Base-by-base conservation (phyloP, 495 filamentous ascomycete species). In the Aspergillus haitiensis region DNA sequence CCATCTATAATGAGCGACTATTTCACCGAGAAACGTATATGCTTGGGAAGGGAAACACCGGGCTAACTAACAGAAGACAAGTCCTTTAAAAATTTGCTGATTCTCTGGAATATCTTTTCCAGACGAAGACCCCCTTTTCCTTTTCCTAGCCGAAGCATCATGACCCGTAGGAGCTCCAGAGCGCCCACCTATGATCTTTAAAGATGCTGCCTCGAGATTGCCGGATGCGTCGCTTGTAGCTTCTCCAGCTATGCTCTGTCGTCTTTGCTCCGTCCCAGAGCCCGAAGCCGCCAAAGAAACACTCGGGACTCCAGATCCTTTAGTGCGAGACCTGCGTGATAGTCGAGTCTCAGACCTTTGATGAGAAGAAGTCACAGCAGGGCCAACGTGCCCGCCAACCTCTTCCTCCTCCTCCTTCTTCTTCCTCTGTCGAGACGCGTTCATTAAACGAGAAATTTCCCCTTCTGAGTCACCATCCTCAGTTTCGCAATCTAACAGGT, bases 11-110 rank as follows among this genome's bases (percentile, higher is more conserved):
- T 64, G 48, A 27, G 35, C 7, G 33, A 46, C 18, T 35, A 33
- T 35, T 34, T 7, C 0, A 16, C 9, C 12, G 31, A 27, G 33
- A 59, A 8, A 35, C 8, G 33, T n/a, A 37, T 21, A 34, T 33
- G 11, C 39, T 31, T 21, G 21, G 18, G 46, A 13, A 32, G 16
- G 40, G 12, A 1, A 52, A 36, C 44, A 2, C 9, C 33, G 36
- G n/a, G 21, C 32, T 6, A 27, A 71, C 77, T 59, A 51, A 83
- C 80, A 92, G 64, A 93, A 90, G 0, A 71, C 73, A 13, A 89
- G 68, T 0, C 76, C 81, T 49, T 80, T 84, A 71, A 95, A 88
- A 10, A 93, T 83, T 63, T 84, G 81, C 56, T 84, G 75, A 5
- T 76, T 68, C 56, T 87, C 85, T 2, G 88, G 84, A 2, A 84